Base-by-base conservation (phyloP, 164 flowering plant genomes). In the Protea cynaroides region DNA sequence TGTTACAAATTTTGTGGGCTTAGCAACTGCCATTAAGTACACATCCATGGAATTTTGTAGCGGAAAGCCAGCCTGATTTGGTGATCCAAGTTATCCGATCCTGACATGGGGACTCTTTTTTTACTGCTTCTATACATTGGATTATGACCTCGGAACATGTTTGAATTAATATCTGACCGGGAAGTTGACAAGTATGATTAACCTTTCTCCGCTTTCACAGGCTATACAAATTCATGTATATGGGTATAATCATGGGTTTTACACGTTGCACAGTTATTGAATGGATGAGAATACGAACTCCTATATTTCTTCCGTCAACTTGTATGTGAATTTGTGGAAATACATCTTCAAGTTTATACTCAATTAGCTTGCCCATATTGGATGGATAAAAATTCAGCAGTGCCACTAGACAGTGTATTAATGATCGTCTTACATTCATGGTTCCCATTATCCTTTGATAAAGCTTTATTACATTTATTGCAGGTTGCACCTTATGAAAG, bases 401-500 rank as follows among this genome's bases (percentile, higher is more conserved):
- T 38, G 40, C 21, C 13, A 37, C 21, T 8, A 46, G 12, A 58
- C 19, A 37, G 47, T 4, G 8, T 25, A 24, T 43, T 40, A 17
- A 43, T 43, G 63, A 21, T 59, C 4, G 15, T 24, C 40, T 22
- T 59, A 36, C 1, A 22, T 59, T 19, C 24, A 38, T 59, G 62
- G 3, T 62, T 34, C n/a, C 17, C 5, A 4, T 34, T 29, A 14
- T 58, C 14, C 24, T 58, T 47, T 58, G 49, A 58, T 66, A 10
- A 34, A 46, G 50, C 19, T 21, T 63, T 65, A 12, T 40, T 25
- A 40, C 59, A 34, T 59, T 43, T 58, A 23, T 19, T 22, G 52
- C 75, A 93, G 98, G 93, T 91, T 75, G 86, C 83, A 34, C 97
- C 99, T 46, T 91, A 94, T 72, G 99, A 91, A 72, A 84, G 99